Base-by-base conservation (phyloP, 2,329 filamentous ascomycete species). In the Epichloe elymi region DNA sequence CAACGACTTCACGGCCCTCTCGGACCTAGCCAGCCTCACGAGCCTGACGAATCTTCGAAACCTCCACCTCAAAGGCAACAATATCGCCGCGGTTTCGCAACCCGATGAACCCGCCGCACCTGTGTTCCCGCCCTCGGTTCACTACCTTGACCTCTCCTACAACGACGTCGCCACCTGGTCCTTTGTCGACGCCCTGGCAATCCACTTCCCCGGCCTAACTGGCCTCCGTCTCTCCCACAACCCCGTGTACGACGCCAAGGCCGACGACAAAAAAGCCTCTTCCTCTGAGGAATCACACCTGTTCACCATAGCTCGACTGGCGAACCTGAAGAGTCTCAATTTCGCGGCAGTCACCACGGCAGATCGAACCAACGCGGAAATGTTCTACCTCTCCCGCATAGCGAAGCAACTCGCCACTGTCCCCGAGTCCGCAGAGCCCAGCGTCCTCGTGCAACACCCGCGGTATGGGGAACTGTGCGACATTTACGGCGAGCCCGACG, bases 341-440 rank as follows among this genome's bases (percentile, higher is more conserved):
- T 88, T 86, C 63, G 82, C 82, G 55, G 70, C 72, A 15, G 82
- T 97, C 58, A 82, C 82, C 0, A 59, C 73, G 1, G 79, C 83
- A 41, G 90, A 97, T 64, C 81, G 91, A 17, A 75, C 80, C 50
- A 93, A 97, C 61, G 89, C 89, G 4, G 93, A 97, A 59, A 83
- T 91, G 61, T 98, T 95, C 65, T 98, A 98, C 65, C 79, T 97
- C 11, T 87, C 84, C 0, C 79, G 86, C 50, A 93, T 96, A 52
- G 86, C 79, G 11, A 82, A 82, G 55, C 86, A 93, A 62, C 72
- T 96, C 39, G 76, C 81, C 1, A 70, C 74, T 3, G 76, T 80
- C 0, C 70, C 79, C 0, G 74, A 79, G 51, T 66, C 65, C 3
- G 66, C 71, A 2, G 76, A 83, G 56, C 67, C 66, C 1, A 68